Base-by-base conservation (phyloP, 495 filamentous ascomycete genomes). In the Niebla homalea region DNA sequence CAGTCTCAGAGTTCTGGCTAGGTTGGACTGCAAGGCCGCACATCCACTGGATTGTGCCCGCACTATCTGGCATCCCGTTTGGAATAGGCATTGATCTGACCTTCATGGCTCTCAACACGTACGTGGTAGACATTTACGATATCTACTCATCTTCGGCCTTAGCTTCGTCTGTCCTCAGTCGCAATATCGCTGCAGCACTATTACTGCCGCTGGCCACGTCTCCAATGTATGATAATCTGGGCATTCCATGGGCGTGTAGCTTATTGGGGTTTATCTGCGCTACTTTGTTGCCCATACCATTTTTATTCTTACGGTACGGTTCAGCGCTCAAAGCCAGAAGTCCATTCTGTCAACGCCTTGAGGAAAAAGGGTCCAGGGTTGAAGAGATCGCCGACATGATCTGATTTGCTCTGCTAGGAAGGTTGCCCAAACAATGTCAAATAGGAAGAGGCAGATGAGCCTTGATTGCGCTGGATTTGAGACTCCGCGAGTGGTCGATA, bases 21-120 rank as follows among this genome's bases (percentile, higher is more conserved):
- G 49, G 37, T n/a, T 87, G 79, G 79, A 68, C 79, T 0, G 75
- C 80, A 0, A 55, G 70, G 5, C 46, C 57, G 0, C 55, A 64
- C 4, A 65, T 79, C 5, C 73, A 77, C 51, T 85, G 79, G 68
- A 76, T 79, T 43, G 74, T 82, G 15, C 83, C 83, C 0, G 73
- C 79, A 37, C 56, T 86, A 3, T 72, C 77, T 2, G 82, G 80
- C 0, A 64, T 81, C 7, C 69, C 76, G 0, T 84, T 85, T 48
- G 83, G 80, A 2, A 63, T 78, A 5, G 84, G 81, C 0, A 79
- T 81, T 55, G 66, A 70, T 12, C 61, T 78, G 15, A 70, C 78
- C 10, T 32, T 32, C 12, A 32, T 32, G 26, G 26, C 26, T 32
- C 26, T 32, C 1, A 32, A 32, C 26, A 32, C 26, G 26, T 32